Evolutionary conservation across 23 red algal species (phyloP), one percentile per base, ranked within the genome.

Genomic region (Gracilaria caudata): DNA sequence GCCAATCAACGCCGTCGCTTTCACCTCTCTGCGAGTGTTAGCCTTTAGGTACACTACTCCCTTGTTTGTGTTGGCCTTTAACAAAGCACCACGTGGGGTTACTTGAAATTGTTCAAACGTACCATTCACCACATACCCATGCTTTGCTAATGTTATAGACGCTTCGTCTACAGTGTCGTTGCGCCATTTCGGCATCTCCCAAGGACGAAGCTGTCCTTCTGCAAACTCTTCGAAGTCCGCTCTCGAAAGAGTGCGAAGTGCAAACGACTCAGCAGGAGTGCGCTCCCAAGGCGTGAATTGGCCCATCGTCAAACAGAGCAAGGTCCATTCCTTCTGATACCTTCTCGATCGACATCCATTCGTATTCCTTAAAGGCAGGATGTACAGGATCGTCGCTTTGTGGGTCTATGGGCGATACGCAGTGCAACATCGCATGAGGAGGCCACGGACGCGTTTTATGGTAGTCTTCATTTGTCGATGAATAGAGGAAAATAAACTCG

Each of bases 1-100:
- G 20, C 6, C 68, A 10, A 35, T 33, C 34, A 23, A 30, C 11
- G 68, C 68, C 4, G 41, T 74, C 41, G 33, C 41, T 74, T 46
- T 39, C 21, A n/a, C 68, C 19, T 74, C 68, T 46, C 25, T 4
- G 34, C 41, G 21, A 38, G 21, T n/a, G 41, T 33, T 74, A 33
- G 6, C 34, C 19, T 74, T 74, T 21, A 74, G 33, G 41, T 74
- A 74, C 21, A 74, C 68, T 74, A 6, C 19, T 23, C 68, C 9
- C 33, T 74, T 45, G 41, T 46, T 74, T 4, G 7, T 74, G 4
- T 74, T 33, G 34, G 33, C 68, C 21, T 33, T n/a, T 6, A 74
- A 33, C 68, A 74, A 74, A 46, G 41, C 34, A 46, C 8, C 21
- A 4, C 4, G 7, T 25, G 57, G 57, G 4, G 57, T 61, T n/a